A percentile compares a stretch with the other conserved stretches of the same genome.
Evolutionary conservation across 2,329 filamentous ascomycete species (phyloP).

Genomic region (Colletotrichum sp.): DNA sequence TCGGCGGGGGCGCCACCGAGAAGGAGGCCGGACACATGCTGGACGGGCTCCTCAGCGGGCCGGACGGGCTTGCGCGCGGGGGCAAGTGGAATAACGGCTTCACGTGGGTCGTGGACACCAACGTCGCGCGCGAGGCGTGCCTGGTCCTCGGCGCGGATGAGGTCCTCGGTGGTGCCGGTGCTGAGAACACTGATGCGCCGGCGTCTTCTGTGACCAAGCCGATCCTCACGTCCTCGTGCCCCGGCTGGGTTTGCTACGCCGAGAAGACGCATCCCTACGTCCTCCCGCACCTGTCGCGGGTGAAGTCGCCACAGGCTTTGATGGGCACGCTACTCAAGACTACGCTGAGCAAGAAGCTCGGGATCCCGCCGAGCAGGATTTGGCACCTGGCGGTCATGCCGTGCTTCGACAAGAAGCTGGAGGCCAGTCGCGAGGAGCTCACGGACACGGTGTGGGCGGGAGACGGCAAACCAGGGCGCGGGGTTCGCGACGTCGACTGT

Average conservation of each 20-base stretch:
- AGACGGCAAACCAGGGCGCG: constrained; percentile 51
- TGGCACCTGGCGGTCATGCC: constrained; percentile 98
- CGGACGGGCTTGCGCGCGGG: constrained; percentile 70
- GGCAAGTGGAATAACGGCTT: constrained; percentile 80
- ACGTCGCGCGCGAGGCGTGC: constrained; percentile 79
- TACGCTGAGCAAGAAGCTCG: constrained; percentile 73
- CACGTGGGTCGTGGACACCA: constrained; percentile 90
- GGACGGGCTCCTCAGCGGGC: constrained; percentile 76
- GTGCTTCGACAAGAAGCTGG: constrained; percentile 98
- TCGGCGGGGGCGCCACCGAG: constrained; percentile 73
- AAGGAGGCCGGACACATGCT: constrained; percentile 82
- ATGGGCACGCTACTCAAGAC: constrained; percentile 92
- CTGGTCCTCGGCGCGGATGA: constrained; percentile 82
- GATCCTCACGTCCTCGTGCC: constrained; percentile 87
- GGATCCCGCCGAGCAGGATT: constrained; percentile 78
- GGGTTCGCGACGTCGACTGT: constrained; percentile 90
- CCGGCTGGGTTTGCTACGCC: constrained; percentile 98
- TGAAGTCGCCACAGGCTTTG: constrained; percentile 94
- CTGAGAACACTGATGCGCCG: not conserved
- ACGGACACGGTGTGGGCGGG: constrained; percentile 78
- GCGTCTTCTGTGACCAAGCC: constrained; percentile 47
- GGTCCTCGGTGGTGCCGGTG: constrained; percentile 46
- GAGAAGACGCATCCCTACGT: constrained; percentile 98
- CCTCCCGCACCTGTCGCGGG: constrained; percentile 84
- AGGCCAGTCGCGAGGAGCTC: constrained; percentile 91